phyloP scores from a whole-genome alignment of 2,329 filamentous ascomycete genomes.

The Fonsecaea pugnacius region DNA sequence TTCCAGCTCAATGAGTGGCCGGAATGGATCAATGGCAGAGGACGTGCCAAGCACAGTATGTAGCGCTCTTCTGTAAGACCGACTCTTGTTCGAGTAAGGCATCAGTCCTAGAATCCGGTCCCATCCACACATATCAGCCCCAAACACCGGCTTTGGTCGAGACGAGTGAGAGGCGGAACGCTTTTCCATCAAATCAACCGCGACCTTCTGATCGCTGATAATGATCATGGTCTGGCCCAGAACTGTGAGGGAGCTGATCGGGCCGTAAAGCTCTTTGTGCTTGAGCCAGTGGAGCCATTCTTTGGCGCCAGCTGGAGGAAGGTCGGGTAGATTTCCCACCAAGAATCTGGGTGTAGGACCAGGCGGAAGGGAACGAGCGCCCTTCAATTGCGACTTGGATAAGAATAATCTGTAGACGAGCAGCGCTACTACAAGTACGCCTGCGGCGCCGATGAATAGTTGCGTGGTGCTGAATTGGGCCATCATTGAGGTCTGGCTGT shows the following conservation, averaged over 20 bases:
- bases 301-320: slow-evolving; percentile 47
- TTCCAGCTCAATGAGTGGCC: slow-evolving; percentile 49
- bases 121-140: slow-evolving; percentile 50
- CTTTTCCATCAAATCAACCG: slow-evolving; percentile 45
- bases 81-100: slow-evolving; percentile 46
- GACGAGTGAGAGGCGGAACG: slow-evolving; percentile 42
- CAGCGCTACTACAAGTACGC: neutral
- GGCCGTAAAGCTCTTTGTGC: slow-evolving; percentile 49
- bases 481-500: neutral
- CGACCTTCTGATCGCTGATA: slow-evolving; percentile 42
- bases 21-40: slow-evolving; percentile 45
- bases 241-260: slow-evolving; percentile 46
- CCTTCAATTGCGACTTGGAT: neutral
- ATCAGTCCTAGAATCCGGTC: slow-evolving; percentile 44
- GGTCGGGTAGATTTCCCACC: slow-evolving; percentile 56
- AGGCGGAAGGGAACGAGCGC: slow-evolving; percentile 48
- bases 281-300: slow-evolving; percentile 53
- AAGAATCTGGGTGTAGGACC: slow-evolving; percentile 56
- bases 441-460: neutral
- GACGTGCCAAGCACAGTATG: slow-evolving; percentile 52
- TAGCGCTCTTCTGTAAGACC: slow-evolving; percentile 53
- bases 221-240: slow-evolving; percentile 47
- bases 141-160: slow-evolving; percentile 42
- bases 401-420: slow-evolving; percentile 6
- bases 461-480: neutral